These are phyloP conservation scores for Suillus spraguei DNA, from an alignment of 768 basidiomycete genomes.

Conservation along the genomic window DNA sequence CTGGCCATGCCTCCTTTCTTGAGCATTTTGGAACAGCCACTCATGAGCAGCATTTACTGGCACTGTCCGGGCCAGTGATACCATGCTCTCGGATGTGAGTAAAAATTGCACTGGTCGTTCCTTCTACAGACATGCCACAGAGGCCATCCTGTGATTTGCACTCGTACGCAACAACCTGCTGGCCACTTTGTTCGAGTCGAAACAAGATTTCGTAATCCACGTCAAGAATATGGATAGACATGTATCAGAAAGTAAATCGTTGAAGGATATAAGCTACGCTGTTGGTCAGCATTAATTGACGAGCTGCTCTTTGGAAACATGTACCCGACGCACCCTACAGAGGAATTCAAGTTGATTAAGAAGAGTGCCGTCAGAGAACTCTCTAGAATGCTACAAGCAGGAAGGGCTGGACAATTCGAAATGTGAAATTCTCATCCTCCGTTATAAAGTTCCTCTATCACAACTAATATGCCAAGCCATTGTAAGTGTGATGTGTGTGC, in stretches of 20 bases:
- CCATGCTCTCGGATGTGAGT: conserved; percentile 12
- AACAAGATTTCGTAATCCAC: neutral
- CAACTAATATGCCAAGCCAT: neutral
- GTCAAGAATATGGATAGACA: neutral
- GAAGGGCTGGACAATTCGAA: neutral
- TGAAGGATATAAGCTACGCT: neutral
- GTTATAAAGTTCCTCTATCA: neutral
- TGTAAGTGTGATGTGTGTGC: neutral
- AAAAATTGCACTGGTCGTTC: conserved; percentile 6
- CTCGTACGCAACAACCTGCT: neutral
- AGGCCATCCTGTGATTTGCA: neutral
- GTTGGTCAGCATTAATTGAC: neutral
- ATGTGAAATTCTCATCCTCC: neutral
- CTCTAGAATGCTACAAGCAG: neutral
- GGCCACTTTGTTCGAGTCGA: neutral
- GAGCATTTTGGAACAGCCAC: neutral
- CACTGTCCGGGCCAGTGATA: neutral
- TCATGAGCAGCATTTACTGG: conserved; percentile 7
- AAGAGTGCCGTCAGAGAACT: neutral
- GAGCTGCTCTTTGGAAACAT: neutral
- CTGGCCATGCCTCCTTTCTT: conserved; percentile 9
- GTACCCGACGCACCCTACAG: neutral
- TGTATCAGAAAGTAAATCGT: neutral
- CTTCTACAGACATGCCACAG: conserved; percentile 9
- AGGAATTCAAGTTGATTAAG: neutral